Base-by-base conservation (phyloP, 495 filamentous ascomycete species). In the Daldinia caldariorum region DNA sequence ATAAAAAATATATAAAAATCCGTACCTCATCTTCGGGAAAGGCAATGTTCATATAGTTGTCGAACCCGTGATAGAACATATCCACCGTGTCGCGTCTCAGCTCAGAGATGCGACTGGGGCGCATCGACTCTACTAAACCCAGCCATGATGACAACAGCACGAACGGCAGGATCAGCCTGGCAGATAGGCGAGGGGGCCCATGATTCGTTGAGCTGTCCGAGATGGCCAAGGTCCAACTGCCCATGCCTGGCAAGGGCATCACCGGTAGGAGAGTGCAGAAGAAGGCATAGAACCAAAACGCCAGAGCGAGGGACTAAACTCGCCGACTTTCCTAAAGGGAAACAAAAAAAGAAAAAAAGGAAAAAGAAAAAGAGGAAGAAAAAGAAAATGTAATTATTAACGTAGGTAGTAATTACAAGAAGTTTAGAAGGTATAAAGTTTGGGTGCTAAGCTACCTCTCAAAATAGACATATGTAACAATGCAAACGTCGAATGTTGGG, bases 41-140 rank as follows among this genome's bases (percentile, higher is more conserved):
- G 56, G 96, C 96, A 75, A 94, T 85, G 53, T 87, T 83, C 86
- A 97, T 92, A 82, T 99, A 99, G 76, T 94, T 97, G 75, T 96
- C 90, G 82, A 90, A 99, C 61, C 95, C 95, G 80, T 99, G 96
- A 74, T 95, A 97, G 83, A 99, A 98, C 86, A 97, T 93, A 65
- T 90, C 87, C 60, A 94, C 89, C 43, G 94, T 93, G 78, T 97
- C 93, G 74, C 87, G 88, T 35, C 84, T 81, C 58, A 89, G 77
- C 45, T 82, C 78, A 55, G 79, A 77, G 51, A 88, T 78, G 66
- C 81, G 83, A 59, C 71, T 75, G n/a, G 80, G 77, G 29, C 79
- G 82, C 87, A 89, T 89, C 63, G 83, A 82, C 54, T 66, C 70
- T 45, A 77, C 80, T 55, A 70, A 73, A 58, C 20, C 72, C 74